Percentiles rank a stretch among this genome's conserved stretches.
These are phyloP conservation scores for Silybum marianum DNA, from an alignment of 129 eudicot genomes.

Conservation along the genomic window DNA sequence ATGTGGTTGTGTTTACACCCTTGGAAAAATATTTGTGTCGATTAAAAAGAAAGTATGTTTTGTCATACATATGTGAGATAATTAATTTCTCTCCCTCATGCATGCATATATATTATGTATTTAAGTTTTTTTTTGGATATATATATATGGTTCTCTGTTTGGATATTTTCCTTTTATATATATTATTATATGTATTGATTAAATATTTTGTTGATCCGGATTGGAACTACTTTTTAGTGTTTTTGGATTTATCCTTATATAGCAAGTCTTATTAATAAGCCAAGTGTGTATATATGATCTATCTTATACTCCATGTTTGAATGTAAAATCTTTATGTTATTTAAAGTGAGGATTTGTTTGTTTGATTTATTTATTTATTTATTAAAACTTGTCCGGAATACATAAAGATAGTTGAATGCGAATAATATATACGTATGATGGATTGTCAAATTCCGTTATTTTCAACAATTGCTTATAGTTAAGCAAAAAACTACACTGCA, in stretches of 20 bases:
- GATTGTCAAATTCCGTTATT: background rate
- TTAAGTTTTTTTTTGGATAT: background rate
- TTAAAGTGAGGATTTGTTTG: background rate
- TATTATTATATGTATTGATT: background rate
- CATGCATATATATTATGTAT: background rate
- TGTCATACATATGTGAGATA: constrained; percentile 7
- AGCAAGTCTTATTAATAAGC: background rate
- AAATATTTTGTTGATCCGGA: background rate
- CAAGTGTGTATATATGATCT: background rate
- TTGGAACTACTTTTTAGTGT: background rate
- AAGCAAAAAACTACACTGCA: background rate
- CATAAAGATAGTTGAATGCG: too few species aligned
- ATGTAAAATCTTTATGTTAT: background rate
- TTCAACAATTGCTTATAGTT: too few species aligned
- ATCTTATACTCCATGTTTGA: background rate
- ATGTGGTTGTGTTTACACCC: constrained; percentile 31
- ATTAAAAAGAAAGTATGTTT: background rate
- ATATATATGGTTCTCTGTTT: background rate
- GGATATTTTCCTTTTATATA: background rate
- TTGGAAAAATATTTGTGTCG: constrained; percentile 31
- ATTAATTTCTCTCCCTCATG: background rate
- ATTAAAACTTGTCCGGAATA: background rate
- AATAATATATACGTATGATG: background rate
- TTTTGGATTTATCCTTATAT: background rate
- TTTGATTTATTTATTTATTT: background rate